Evolutionary conservation across 2,329 filamentous ascomycete genomes (phyloP), one percentile per base, ranked within the genome.

Genomic region (Stemphylium vesicarium): DNA sequence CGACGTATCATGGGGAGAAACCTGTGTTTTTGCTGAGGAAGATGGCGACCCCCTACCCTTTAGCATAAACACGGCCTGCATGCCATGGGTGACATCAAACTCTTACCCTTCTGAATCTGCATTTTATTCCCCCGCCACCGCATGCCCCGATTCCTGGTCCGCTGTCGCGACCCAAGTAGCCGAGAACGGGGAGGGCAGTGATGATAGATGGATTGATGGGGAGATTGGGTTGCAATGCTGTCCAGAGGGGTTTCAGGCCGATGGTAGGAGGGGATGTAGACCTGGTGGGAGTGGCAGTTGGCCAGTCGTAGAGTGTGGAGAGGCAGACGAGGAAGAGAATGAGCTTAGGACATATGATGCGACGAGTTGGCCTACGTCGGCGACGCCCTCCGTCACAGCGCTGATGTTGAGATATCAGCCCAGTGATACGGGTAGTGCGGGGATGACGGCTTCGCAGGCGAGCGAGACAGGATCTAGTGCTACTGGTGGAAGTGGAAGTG

Each of bases 31-130:
- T 67, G 82, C 87, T 51, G 87, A 85, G 63, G 78, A 86, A 24
- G 96, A 96, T 64, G 92, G 91, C 12, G 60, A 57, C 2, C 37
- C 59, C 2, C 90, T 92, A 6, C 92, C 92, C 0, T 96, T 96
- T 64, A 77, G 96, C 9, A 90, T 96, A 62, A 90, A 96, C 70
- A 82, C 61, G 0, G 64, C 59, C 2, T 68, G 64, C 38, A 50
- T 68, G 20, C 65, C 65, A n/a, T 67, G 64, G 65, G 58, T 63
- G 2, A 63, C 62, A 18, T 53, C 48, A 10, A 51, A 55, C 13
- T 20, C 55, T 3, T 54, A 57, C 3, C 48, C 62, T 3, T 44
- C 45, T 3, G 4, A 53, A 15, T 50, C 47, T 20, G 57, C 56
- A 8, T 68, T 68, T 44, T 67, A 63, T 50, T 68, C 65, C 2